phyloP scores from a whole-genome alignment of 139 green algal genomes.

The Asterochloris sp. region DNA sequence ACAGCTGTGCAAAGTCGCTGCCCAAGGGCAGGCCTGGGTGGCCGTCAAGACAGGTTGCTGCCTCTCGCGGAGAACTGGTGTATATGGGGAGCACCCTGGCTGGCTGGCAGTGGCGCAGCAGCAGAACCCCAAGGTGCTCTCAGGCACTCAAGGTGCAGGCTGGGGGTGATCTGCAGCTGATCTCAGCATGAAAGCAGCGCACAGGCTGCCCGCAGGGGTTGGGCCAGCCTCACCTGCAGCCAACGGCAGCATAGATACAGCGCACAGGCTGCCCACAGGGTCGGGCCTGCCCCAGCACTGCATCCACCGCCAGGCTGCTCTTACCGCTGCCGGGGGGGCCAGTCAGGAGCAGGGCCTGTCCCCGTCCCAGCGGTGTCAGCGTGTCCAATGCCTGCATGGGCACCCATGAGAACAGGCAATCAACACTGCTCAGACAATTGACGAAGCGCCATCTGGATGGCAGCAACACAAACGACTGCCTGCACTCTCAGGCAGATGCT shows the following conservation, averaged over 20 bases:
- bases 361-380: conserved; percentile 80
- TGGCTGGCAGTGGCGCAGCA: no score
- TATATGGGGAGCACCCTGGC: no score
- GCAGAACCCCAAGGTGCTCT: no score
- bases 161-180: conserved; percentile 15
- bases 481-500: not conserved
- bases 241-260: conserved; percentile 54
- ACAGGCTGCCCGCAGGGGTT: conserved; percentile 25
- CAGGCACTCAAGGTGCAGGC: not conserved
- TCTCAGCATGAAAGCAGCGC: conserved; percentile 52
- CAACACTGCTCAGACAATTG: no score
- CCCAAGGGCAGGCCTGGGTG: no score
- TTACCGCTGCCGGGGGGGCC: conserved; percentile 57
- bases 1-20: no score
- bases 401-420: not conserved
- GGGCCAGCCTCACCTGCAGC: conserved; percentile 3
- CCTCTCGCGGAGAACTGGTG: no score
- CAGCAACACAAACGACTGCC: not conserved
- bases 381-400: conserved; percentile 66
- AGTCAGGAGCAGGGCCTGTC: conserved; percentile 69
- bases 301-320: conserved; percentile 48
- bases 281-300: conserved; percentile 41
- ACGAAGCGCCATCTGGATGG: not conserved
- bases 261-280: conserved; percentile 35
- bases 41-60: no score